phyloP scores from a whole-genome alignment of 306 rosid species.

The Notholithocarpus densiflorus region DNA sequence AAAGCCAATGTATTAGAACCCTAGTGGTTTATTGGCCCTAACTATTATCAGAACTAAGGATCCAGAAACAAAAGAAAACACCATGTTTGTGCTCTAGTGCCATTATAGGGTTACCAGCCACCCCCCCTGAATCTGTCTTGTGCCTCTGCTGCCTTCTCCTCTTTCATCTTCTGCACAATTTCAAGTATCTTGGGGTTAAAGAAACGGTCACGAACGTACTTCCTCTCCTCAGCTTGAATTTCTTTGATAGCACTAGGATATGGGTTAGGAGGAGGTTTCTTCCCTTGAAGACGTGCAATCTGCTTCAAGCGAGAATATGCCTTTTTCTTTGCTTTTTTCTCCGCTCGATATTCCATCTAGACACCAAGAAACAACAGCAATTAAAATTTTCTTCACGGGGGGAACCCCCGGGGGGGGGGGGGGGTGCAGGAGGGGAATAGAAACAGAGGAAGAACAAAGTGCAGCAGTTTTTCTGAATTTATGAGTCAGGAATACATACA shows the following conservation, averaged over 20 bases:
- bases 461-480: neutral
- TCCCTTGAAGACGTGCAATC: slow-evolving; percentile 72
- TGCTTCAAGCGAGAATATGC: slow-evolving; percentile 68
- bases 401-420: too few species aligned
- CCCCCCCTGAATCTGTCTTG: slow-evolving; percentile 35
- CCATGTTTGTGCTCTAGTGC: neutral
- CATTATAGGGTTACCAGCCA: slow-evolving; percentile 13
- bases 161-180: slow-evolving; percentile 52
- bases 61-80: slow-evolving; percentile 13
- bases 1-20: neutral
- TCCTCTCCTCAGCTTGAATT: slow-evolving; percentile 79
- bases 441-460: slow-evolving; percentile 4
- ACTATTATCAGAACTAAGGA: slow-evolving; percentile 5
- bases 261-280: slow-evolving; percentile 79
- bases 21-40: slow-evolving; percentile 2
- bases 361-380: slow-evolving; percentile 16
- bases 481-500: slow-evolving; percentile 38
- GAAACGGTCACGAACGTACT: slow-evolving; percentile 70
- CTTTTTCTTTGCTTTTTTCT: slow-evolving; percentile 68
- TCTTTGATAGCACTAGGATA: slow-evolving; percentile 67
- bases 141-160: slow-evolving; percentile 27
- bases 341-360: slow-evolving; percentile 79
- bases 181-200: slow-evolving; percentile 54
- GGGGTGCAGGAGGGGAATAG: neutral
- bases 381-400: neutral